Evolutionary conservation across 2,329 filamentous ascomycete genomes (phyloP).

Genomic region (Diplodia mutila): DNA sequence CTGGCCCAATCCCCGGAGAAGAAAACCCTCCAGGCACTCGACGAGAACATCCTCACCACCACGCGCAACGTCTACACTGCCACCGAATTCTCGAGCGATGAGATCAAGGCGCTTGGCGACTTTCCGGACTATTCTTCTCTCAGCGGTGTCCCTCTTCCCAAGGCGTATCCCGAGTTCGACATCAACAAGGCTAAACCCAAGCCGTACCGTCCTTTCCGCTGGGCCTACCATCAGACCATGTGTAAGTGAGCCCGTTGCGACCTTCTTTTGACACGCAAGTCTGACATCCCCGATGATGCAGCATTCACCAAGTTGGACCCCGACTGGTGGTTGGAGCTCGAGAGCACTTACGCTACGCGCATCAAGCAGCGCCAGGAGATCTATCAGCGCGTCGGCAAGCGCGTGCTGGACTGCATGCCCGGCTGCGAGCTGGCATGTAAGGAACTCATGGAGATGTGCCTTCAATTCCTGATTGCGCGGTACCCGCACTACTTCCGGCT

Average conservation of each 20-base stretch:
- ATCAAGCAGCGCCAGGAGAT: constrained; percentile 71
- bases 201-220: constrained; percentile 80
- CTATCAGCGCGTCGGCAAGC: constrained; percentile 63
- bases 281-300: constrained; percentile 44
- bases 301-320: constrained; percentile 77
- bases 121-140: constrained; percentile 80
- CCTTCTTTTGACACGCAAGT: too few relatives aligned
- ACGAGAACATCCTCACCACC: constrained; percentile 35
- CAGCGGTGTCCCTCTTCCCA: constrained; percentile 73
- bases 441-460: constrained; percentile 83
- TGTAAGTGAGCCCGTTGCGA: constrained; percentile 54
- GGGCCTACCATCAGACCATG: constrained; percentile 91
- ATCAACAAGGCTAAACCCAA: constrained; percentile 69
- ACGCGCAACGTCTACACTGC: constrained; percentile 55
- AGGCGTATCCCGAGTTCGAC: constrained; percentile 66
- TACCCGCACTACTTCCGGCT: constrained; percentile 77
- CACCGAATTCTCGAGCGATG: constrained; percentile 70
- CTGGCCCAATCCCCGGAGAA: constrained; percentile 30
- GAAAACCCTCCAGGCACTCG: constrained; percentile 31
- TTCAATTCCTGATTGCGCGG: constrained; percentile 77
- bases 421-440: constrained; percentile 80
- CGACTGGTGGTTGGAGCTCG: constrained; percentile 89
- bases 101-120: constrained; percentile 71
- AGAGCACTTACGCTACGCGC: constrained; percentile 69
- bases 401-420: constrained; percentile 69